phyloP scores from a whole-genome alignment of 208 protist species.

The Angomonas ambiguus region DNA sequence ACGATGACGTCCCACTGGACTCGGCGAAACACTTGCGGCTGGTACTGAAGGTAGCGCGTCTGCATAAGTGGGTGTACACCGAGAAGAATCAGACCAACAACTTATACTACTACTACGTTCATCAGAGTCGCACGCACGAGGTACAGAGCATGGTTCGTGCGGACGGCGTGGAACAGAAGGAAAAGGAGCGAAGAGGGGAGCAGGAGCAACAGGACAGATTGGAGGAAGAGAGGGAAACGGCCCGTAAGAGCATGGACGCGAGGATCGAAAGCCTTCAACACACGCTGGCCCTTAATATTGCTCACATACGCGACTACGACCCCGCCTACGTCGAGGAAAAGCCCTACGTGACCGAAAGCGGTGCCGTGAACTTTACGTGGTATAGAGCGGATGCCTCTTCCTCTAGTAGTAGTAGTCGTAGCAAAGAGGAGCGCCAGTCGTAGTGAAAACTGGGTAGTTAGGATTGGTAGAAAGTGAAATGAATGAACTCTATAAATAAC shows the following conservation, averaged over 20 bases:
- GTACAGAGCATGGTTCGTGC: constrained; percentile 81
- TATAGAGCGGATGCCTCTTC: constrained; percentile 22
- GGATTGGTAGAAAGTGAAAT: too few relatives aligned
- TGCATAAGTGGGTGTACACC: constrained; percentile 85
- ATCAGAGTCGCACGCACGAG: constrained; percentile 69
- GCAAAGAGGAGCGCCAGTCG: background rate
- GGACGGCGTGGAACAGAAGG: constrained; percentile 50
- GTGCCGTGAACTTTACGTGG: constrained; percentile 75
- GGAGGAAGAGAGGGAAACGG: background rate
- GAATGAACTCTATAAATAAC: too few relatives aligned
- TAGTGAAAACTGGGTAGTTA: too few relatives aligned
- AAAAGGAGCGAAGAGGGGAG: constrained; percentile 15
- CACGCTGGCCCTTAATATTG: constrained; percentile 55
- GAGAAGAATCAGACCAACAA: constrained; percentile 91
- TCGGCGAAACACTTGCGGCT: constrained; percentile 81
- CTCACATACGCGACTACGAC: constrained; percentile 63
- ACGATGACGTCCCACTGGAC: constrained; percentile 86
- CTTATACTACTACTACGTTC: constrained; percentile 86
- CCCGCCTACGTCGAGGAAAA: constrained; percentile 42
- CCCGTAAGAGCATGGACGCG: constrained; percentile 37
- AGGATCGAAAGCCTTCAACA: constrained; percentile 62
- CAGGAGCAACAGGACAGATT: background rate
- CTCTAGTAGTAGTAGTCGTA: too few relatives aligned
- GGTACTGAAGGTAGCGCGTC: constrained; percentile 80
- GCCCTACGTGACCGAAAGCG: constrained; percentile 62